Evolutionary conservation across 2,329 filamentous ascomycete species (phyloP), one percentile per base, ranked within the genome.

Genomic region (Domatiomyces globalis): DNA sequence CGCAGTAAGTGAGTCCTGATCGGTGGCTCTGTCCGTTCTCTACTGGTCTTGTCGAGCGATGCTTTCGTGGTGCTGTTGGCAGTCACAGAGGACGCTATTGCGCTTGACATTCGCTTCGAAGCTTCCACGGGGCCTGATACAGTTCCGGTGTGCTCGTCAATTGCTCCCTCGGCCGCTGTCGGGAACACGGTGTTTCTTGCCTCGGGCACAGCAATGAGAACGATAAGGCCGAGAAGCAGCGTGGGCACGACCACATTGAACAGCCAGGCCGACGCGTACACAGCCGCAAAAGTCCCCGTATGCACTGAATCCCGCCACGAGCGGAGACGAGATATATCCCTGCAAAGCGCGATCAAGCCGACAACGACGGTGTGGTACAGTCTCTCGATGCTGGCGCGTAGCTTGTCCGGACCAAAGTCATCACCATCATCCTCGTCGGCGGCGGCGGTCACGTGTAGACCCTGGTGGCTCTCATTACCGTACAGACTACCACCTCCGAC

Each of bases 341-440:
- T 90, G 54, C 77, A 77, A 15, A 79, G 75, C 0, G 72, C 74
- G 44, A 87, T 74, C 10, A 87, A 45, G 12, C 80, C 75, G 47
- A 89, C 76, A 6, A 84, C 71, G 0, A 94, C 79, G 0, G 83
- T 86, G 75, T 87, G 88, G 64, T 94, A 94, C 9, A 92, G 70
- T 12, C 87, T 75, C 67, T 94, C 87, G 3, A 92, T 64, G 49
- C 84, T 87, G 2, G 82, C 79, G 9, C 87, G 76, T 45, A 94
- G 71, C 68, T 92, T 92, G 62, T 92, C 86, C 0, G 87, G 86
- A 0, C 84, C 86, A 64, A 92, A 92, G 52, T 89, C 84, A 58
- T 92, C 86, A 50, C 90, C 82, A 42, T 88, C 83, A 4, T 85
- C 82, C 33, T 15, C 33, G 10, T 39, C 33, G 2, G 22, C 22